These are phyloP conservation scores for Pseudogymnoascus sp. DNA, from an alignment of 2,329 filamentous ascomycete genomes.

Conservation along the genomic window DNA sequence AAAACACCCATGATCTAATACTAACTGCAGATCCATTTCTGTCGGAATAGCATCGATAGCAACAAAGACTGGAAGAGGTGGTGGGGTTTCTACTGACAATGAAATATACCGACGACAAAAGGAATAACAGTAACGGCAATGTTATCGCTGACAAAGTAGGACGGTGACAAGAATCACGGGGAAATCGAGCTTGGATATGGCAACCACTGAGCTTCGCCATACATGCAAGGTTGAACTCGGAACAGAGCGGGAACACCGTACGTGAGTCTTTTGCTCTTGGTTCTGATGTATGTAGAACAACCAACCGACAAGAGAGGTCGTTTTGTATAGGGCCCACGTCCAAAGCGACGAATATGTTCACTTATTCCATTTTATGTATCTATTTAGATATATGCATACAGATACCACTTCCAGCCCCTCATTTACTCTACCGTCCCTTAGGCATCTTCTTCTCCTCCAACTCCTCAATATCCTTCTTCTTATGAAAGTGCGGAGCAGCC, in stretches of 20 bases:
- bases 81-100: neutral
- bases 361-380: neutral
- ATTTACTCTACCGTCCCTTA: slow-evolving; percentile 33
- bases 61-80: no score
- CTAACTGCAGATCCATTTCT: no score
- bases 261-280: no score
- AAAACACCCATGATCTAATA: no score
- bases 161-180: neutral
- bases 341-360: neutral
- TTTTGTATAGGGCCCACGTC: neutral
- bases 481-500: slow-evolving; percentile 90
- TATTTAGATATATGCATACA: neutral
- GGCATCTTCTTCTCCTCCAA: slow-evolving; percentile 74
- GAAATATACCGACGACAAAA: neutral
- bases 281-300: neutral
- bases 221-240: neutral
- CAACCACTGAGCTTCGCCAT: neutral
- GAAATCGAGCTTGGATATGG: neutral
- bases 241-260: neutral
- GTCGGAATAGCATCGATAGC: no score
- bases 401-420: neutral
- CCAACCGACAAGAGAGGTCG: neutral
- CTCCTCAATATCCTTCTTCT: slow-evolving; percentile 79
- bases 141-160: neutral
- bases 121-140: neutral